Evolutionary conservation across 768 basidiomycete genomes (phyloP).

Genomic region (Suillus fuscotomentosus): DNA sequence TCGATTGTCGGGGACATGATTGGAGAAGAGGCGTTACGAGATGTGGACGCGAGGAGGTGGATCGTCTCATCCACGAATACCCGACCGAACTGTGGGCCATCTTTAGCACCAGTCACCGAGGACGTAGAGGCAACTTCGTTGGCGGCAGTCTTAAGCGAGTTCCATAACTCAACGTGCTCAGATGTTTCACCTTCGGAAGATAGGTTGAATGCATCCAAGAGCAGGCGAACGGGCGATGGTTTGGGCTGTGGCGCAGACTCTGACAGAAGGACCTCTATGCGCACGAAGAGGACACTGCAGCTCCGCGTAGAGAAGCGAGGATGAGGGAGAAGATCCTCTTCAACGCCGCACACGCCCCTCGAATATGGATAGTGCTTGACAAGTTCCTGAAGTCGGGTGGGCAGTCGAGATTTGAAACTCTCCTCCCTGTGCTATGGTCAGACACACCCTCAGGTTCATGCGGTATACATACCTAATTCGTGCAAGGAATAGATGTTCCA

Average conservation of each 20-base stretch:
- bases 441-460: neutral
- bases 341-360: constrained; percentile 26
- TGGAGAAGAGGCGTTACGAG: constrained; percentile 37
- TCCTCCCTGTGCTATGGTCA: constrained; percentile 48
- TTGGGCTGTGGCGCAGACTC: constrained; percentile 32
- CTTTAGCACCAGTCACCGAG: constrained; percentile 19
- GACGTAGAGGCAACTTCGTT: constrained; percentile 27
- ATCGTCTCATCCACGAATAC: constrained; percentile 74
- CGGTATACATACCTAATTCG: constrained; percentile 55
- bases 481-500: constrained; percentile 77
- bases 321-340: constrained; percentile 51
- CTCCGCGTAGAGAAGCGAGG: constrained; percentile 68
- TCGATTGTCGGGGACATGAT: constrained; percentile 24
- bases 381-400: constrained; percentile 68
- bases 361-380: constrained; percentile 67
- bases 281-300: constrained; percentile 65
- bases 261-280: constrained; percentile 55
- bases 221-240: constrained; percentile 56
- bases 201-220: constrained; percentile 60
- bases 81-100: constrained; percentile 43
- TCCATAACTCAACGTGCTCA: constrained; percentile 50
- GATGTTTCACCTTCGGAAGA: constrained; percentile 30
- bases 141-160: constrained; percentile 45
- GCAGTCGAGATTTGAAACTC: constrained; percentile 52
- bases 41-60: constrained; percentile 46